phyloP scores from a whole-genome alignment of 805 yeast species.

The Yarrowia divulgata region DNA sequence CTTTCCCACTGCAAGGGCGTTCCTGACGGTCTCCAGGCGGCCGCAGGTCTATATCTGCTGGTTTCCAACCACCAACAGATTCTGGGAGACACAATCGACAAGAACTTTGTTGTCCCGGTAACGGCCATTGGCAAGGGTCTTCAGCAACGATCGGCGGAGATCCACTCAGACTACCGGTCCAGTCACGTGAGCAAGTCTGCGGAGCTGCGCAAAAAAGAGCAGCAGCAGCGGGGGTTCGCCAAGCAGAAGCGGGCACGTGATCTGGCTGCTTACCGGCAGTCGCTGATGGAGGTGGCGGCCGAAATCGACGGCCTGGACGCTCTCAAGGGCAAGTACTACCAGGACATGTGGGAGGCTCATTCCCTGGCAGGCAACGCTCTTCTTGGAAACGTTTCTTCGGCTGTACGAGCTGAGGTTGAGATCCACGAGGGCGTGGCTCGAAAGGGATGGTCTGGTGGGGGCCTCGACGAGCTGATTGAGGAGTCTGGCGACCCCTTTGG shows the following conservation, averaged over 20 bases:
- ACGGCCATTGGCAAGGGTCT: constrained; percentile 56
- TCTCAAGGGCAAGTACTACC: constrained; percentile 76
- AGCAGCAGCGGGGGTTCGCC: constrained; percentile 64
- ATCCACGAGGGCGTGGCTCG: constrained; percentile 80
- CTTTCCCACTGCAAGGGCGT: constrained; percentile 66
- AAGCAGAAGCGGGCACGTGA: constrained; percentile 66
- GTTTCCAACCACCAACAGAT: constrained; percentile 80
- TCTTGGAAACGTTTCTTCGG: constrained; percentile 63
- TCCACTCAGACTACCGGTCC: constrained; percentile 62
- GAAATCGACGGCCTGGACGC: constrained; percentile 82
- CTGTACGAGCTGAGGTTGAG: constrained; percentile 81
- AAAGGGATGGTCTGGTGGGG: constrained; percentile 89
- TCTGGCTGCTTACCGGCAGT: constrained; percentile 69
- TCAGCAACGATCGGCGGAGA: constrained; percentile 53
- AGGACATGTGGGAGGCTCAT: constrained; percentile 65
- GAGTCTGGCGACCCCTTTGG: constrained; percentile 72
- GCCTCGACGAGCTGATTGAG: constrained; percentile 71
- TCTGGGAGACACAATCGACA: constrained; percentile 62
- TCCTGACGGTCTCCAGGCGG: constrained; percentile 33
- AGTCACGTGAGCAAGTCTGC: constrained; percentile 61
- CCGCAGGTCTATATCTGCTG: constrained; percentile 69
- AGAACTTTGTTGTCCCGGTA: constrained; percentile 65
- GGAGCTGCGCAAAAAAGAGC: constrained; percentile 65
- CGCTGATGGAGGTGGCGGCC: constrained; percentile 69
- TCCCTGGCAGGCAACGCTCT: constrained; percentile 66